Conservation (phyloP, 192 early-diverging fungal species). For the Lobulomyces angularis region DNA sequence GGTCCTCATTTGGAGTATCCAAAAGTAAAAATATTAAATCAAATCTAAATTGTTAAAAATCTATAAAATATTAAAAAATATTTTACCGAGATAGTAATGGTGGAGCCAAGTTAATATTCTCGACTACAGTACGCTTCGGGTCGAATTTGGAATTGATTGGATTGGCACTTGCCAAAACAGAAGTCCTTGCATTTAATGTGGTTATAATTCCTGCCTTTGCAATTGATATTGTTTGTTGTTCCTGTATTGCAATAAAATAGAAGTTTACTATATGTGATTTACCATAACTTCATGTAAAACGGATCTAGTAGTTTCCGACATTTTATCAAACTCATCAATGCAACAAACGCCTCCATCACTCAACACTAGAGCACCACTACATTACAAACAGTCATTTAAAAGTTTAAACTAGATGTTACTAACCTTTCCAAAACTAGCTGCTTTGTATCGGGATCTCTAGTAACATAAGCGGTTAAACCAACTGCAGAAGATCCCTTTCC, state of each 20-base stretch:
- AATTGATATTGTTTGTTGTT: conserved; percentile 96
- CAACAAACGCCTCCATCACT: conserved; percentile 93
- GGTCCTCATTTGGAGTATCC: conserved; percentile 73
- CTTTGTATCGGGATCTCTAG: conserved; percentile 85
- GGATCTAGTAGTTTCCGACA: conserved; percentile 85
- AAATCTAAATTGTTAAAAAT: conserved; percentile 41
- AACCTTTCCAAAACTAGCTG: conserved; percentile 90
- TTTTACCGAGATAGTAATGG: conserved; percentile 76
- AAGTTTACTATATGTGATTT: conserved; percentile 8
- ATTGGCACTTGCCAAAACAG: conserved; percentile 88
- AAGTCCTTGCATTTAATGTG: conserved; percentile 91
- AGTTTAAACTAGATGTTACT: not conserved
- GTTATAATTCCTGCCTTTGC: conserved; percentile 99
- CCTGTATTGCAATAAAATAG: conserved; percentile 26
- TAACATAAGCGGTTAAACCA: conserved; percentile 90
- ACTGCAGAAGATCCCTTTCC: conserved; percentile 95
- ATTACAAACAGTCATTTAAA: not conserved
- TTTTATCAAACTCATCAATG: conserved; percentile 99
- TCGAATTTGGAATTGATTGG: conserved; percentile 87
- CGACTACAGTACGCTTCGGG: conserved; percentile 61
- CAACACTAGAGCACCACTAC: conserved; percentile 83
- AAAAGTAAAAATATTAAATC: conserved; percentile 87
- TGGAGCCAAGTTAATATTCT: conserved; percentile 84
- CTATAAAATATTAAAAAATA: conserved; percentile 5
- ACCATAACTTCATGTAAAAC: conserved; percentile 97